Base-by-base conservation (phyloP, 2,329 filamentous ascomycete species). In the Penicillium sp. region DNA sequence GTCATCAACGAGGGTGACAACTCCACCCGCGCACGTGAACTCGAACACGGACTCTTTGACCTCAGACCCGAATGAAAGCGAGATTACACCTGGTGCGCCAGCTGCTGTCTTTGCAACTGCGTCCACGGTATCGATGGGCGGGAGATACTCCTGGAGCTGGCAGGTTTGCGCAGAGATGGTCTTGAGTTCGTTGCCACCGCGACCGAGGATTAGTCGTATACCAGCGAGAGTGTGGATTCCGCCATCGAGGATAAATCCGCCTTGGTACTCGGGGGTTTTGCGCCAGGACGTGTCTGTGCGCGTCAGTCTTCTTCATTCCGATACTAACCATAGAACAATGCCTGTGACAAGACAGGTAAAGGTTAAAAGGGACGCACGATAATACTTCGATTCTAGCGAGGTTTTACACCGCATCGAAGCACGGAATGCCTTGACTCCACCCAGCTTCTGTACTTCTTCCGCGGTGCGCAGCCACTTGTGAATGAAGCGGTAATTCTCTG, bases 231-330 rank as follows among this genome's bases (percentile, higher is more conserved):
- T 83, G 66, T 88, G 86, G 17, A 88, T 82, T 2, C 86, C 85
- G 3, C 83, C 85, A 61, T 88, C 86, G 1, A 88, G 78, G 50
- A 88, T 66, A 64, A 87, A 87, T 0, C 86, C 86, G 21, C 85
- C 86, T 69, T 87, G 85, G 67, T 87, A 82, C 35, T 79, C 78
- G 0, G 85, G 85, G 17, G 69, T 78, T 70, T 86, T 86, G 45
- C 85, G 82, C 85, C 85, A 88, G 19, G 77, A 72, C 1, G 85
- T 85, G 67, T 83, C 81, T 75, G 29, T 2, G 47, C 38, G 17
- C 21, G 21, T 45, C 11, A 31, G 29, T 15, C 3, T 15, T 13
- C 35, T 41, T 15, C 15, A 17, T 41, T 41, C 9, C 11, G 13
- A 6, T 11, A 15, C 35, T 41, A 15, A 13, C 11, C 15, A 15